phyloP scores from a whole-genome alignment of 805 yeast genomes.

The Starmerella ratchasimensis region DNA sequence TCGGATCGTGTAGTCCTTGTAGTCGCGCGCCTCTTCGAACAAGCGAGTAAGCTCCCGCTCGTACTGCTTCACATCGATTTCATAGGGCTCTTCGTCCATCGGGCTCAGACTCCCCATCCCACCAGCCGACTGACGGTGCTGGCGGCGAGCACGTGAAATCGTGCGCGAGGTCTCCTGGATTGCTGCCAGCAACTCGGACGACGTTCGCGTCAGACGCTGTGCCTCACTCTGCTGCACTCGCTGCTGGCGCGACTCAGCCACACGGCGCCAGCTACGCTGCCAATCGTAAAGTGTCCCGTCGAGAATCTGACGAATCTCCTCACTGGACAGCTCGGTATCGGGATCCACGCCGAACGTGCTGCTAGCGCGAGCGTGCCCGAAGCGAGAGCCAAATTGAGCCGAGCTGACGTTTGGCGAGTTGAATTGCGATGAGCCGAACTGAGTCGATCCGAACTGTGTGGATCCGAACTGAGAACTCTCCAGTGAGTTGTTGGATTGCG shows the following conservation, averaged over 20 bases:
- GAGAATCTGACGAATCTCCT: constrained; percentile 12
- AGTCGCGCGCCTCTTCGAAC: constrained; percentile 15
- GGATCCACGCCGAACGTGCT: background rate
- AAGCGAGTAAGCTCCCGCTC: constrained; percentile 4
- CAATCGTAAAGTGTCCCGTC: constrained; percentile 16
- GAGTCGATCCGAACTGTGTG: too few relatives aligned
- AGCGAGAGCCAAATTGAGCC: too few relatives aligned
- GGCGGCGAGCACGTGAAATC: constrained; percentile 2
- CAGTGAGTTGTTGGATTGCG: background rate
- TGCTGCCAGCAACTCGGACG: constrained; percentile 11
- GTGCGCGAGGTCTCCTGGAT: constrained; percentile 8
- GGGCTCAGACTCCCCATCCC: background rate
- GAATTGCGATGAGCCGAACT: too few relatives aligned
- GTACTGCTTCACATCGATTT: background rate
- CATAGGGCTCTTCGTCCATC: background rate
- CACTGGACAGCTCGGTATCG: background rate
- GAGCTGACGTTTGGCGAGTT: too few relatives aligned
- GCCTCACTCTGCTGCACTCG: constrained; percentile 4
- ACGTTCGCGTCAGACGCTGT: constrained; percentile 5
- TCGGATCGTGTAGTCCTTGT: constrained; percentile 14
- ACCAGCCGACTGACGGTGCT: background rate
- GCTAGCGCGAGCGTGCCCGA: too few relatives aligned
- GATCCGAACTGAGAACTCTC: background rate
- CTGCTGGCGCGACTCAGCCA: constrained; percentile 9
- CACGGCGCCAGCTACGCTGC: constrained; percentile 15